Evolutionary conservation across 805 yeast species (phyloP), one percentile per base, ranked within the genome.

Genomic region (Yamadazyma kitorensis): DNA sequence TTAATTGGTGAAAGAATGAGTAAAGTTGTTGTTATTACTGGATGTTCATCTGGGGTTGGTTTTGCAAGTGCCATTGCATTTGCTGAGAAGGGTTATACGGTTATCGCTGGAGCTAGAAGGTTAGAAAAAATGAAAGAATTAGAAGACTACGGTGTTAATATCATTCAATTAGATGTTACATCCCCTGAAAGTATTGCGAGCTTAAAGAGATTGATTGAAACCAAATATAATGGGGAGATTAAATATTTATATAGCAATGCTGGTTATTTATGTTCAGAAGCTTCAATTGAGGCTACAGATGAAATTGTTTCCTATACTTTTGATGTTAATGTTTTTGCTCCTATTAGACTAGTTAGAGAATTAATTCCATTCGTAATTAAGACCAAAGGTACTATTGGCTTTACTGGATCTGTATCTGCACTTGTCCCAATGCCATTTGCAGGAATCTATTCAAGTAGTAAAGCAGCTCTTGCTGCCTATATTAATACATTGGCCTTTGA

Each of bases 321-420:
- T 32, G 48, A 61, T 16, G 61, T 59, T 13, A 66, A 66, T 41
- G 57, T 61, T 1, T 42, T 62, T 24, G 70, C 67, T n/a, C 62
- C 57, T 21, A 48, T 62, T 34, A 49, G 45, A 38, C 38, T 61
- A 32, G 48, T 62, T 21, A 57, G 54, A 37, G 48, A 76, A 45
- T 66, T 84, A 22, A 44, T 64, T 1, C 67, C 68, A 11, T 61
- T 76, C 38, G 42, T 82, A 10, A 79, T 83, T 41, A 73, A 73
- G 24, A 78, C 60, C 7, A 48, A 54, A 27, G 68, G 70, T 1
- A 41, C 57, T 0, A 57, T 63, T 12, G 60, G 48, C 3, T 62
- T 62, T 47, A 61, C 69, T 3, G 43, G 61, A 1, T 58, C 68
- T 2, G 49, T 56, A 4, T 58, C 56, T 5, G 51, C 47, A 4